Evolutionary conservation across 495 filamentous ascomycete genomes (phyloP), one percentile per base, ranked within the genome.

Genomic region (Parathielavia appendiculata): DNA sequence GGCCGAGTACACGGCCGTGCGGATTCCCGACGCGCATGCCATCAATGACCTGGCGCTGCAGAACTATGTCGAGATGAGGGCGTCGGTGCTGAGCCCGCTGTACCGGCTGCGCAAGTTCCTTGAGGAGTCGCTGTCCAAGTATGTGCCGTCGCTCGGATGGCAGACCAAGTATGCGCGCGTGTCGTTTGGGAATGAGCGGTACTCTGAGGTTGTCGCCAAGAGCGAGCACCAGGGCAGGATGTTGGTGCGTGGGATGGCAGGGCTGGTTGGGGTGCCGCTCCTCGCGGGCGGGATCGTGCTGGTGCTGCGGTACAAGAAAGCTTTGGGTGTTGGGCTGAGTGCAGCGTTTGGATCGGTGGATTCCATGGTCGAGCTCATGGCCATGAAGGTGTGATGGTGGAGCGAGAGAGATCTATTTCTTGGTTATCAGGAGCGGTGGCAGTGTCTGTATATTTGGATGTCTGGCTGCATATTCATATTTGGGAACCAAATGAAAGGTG

Each of bases 1-100:
- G 45, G 73, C 79, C 16, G 84, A 82, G 46, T 98, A 97, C 73
- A 86, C 86, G 1, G 71, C 76, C 0, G 77, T 88, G 41, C 84
- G 93, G 14, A 79, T 81, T 0, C 77, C 81, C 0, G 95, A 98
- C 66, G 88, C 91, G 0, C 82, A 90, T 57, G 85, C 90, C 1
- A 97, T 98, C 74, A 96, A 96, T 61, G 90, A 96, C 61, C 80
- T 98, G 4, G 93, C 95, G 0, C 80, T 93, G 40, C 79, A 86
- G 34, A 98, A 98, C 65, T 97, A 96, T 69, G 74, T 87, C 54
- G 93, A 98, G 76, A 97, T 98, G 93, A 81, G 90, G 4, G 78
- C 84, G 3, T 85, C 86, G 16, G 93, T 97, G 23, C 83, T 84
- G 19, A 88, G 85, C 2, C 84, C 82, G 0, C 61, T 82, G 1